Conservation (phyloP, 208 protist species). For the Leptomonas pyrrhocoris region DNA sequence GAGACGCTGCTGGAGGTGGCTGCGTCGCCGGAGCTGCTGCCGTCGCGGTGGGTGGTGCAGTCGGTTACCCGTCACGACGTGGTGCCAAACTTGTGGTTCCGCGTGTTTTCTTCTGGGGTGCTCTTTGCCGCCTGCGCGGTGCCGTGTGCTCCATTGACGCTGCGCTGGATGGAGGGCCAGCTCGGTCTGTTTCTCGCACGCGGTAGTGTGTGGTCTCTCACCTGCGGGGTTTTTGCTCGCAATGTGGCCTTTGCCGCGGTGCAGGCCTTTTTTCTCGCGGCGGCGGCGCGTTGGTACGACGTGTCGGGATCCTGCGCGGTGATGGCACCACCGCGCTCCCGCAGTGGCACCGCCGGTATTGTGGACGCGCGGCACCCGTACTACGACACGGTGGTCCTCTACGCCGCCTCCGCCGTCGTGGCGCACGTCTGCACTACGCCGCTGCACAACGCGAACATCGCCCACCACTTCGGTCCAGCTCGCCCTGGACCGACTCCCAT, state of each 20-base stretch:
- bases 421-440: conserved; percentile 62
- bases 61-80: conserved; percentile 45
- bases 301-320: conserved; percentile 4
- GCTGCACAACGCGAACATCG: conserved; percentile 58
- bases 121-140: conserved; percentile 62
- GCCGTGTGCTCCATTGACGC: conserved; percentile 57
- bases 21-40: conserved; percentile 23
- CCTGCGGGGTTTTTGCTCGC: conserved; percentile 46
- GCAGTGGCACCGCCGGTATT: neutral
- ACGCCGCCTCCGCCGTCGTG: conserved; percentile 38
- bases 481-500: conserved; percentile 43
- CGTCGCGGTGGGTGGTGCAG: conserved; percentile 66
- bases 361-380: conserved; percentile 80
- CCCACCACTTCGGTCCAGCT: conserved; percentile 70
- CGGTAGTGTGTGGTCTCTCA: conserved; percentile 83
- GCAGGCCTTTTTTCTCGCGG: conserved; percentile 37
- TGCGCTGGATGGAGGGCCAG: conserved; percentile 77
- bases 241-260: conserved; percentile 47
- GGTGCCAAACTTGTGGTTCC: conserved; percentile 42
- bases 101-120: conserved; percentile 49
- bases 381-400: conserved; percentile 60
- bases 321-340: conserved; percentile 15
- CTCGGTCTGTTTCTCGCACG: conserved; percentile 63
- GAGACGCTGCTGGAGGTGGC: conserved; percentile 31
- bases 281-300: conserved; percentile 11